phyloP scores from a whole-genome alignment of 805 yeast genomes.

The Tetrapisispora taiwanensis region DNA sequence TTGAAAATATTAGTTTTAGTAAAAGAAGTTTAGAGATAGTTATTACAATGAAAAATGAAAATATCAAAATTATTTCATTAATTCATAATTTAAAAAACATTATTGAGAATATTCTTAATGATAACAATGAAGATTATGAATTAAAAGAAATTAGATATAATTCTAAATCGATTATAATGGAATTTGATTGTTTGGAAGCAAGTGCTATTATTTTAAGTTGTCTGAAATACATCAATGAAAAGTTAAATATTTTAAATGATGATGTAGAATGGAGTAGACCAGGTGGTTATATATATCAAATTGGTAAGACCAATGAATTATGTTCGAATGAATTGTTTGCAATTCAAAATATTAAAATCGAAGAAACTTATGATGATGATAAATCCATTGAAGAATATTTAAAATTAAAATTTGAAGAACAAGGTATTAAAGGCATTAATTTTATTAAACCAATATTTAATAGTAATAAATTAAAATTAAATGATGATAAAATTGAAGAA shows the following conservation, averaged over 20 bases:
- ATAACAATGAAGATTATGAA: neutral
- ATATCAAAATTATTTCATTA: neutral
- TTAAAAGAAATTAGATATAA: neutral
- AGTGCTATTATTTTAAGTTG: conserved; percentile 18
- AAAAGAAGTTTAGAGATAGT: conserved; percentile 1
- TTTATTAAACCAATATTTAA: conserved; percentile 7
- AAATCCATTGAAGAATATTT: conserved; percentile 7
- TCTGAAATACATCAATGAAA: conserved; percentile 14
- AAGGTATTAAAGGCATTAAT: neutral
- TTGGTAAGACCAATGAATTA: conserved; percentile 11
- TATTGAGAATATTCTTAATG: neutral
- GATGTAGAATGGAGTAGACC: conserved; percentile 21
- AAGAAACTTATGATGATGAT: neutral
- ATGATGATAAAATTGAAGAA: neutral
- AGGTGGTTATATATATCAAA: conserved; percentile 15
- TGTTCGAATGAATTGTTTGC: conserved; percentile 17
- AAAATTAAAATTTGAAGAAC: conserved; percentile 5
- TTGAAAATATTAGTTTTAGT: conserved; percentile 13
- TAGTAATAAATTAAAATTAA: neutral
- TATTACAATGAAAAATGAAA: neutral
- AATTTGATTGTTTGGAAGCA: conserved; percentile 12
- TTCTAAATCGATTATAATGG: conserved; percentile 6
- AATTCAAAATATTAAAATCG: conserved; percentile 2
- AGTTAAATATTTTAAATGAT: conserved; percentile 4
- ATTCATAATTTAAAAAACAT: neutral